Base-by-base conservation (phyloP, 352 stramenopile genomes). In the Pythium coloratum region DNA sequence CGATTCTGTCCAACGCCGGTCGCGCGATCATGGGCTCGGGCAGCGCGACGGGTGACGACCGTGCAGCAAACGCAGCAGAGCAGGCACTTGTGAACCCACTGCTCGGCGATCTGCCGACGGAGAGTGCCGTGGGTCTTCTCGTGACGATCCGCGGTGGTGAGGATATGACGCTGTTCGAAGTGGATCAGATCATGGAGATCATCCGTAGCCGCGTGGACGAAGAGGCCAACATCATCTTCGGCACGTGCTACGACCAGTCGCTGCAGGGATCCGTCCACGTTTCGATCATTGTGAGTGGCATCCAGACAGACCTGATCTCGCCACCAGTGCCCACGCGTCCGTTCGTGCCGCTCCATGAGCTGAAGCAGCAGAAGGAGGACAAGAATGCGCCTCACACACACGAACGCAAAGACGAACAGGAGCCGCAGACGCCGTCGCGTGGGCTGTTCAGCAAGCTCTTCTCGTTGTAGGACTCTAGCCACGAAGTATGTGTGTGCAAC, bases 11-110 rank as follows among this genome's bases (percentile, higher is more conserved):
- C 36, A 93, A 96, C 72, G 95, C 95, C 6, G 96, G 96, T 0
- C 95, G 93, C 14, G 96, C 96, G 20, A 90, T 99, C 50, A 99
- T 99, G 96, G 96, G 96, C 58, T 98, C 97, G 6, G 96, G 96
- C 13, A 75, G 76, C 36, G 81, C 85, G 8, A 82, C 66, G 3
- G 84, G 76, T 14, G 82, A 94, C n/a, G 83, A 83, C 6, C 83
- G 95, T 16, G 96, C 96, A 2, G 77, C 82, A 38, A 90, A 97
- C 75, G 94, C 96, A 14, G 96, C 96, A 6, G 82, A 96, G 53
- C 90, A 96, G 40, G 96, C 96, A n/a, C 91, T 99, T 57, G 96
- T 97, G 47, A 98, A 95, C 67, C 96, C 96, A 18, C 73, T 99
- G 36, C 80, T 99, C 3, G 96, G 88, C 34, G 86, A 99, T 51